Evolutionary conservation across 495 filamentous ascomycete species (phyloP), one percentile per base, ranked within the genome.

Genomic region (Aspergillus panamensis): DNA sequence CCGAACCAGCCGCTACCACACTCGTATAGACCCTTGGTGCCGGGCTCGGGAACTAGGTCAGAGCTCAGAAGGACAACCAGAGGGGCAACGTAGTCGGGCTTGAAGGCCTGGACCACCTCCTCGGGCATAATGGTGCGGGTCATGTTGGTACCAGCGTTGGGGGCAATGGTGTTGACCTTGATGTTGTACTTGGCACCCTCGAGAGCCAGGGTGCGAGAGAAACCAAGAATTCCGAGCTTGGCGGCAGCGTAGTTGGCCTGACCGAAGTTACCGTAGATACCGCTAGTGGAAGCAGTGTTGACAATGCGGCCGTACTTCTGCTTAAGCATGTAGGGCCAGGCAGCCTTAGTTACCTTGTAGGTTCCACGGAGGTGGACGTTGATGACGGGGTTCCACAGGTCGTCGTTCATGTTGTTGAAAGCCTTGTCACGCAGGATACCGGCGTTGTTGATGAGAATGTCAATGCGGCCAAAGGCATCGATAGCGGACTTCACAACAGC

Each of bases 171-270:
- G 81, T 98, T 98, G 67, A 96, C 92, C 71, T 84, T 90, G 74
- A 98, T 97, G 80, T 97, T 97, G 82, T 98, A 92, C 80, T 97
- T 98, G 51, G 82, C 83, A 62, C 94, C 94, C 78, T 98, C 94
- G 48, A 92, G 82, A 40, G 94, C 94, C 37, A 98, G 82, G 55
- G 95, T 88, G 62, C 92, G 89, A 17, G 91, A 95, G 77, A 98
- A 89, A 53, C 94, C 94, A 30, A 98, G 85, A 63, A 98, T 98
- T 72, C 88, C 95, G 58, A 86, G 82, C 84, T 98, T 98, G 17
- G 95, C 94, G 52, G 93, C 88, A 51, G 94, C 85, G 73, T 98
- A 98, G 79, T 98, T 97, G 65, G 94, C 92, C 77, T 98, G 94
- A 54, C 94, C 94, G 65, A 98, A 98, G 81, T 96, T 98, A 62